Conservation (phyloP, 495 filamentous ascomycete genomes). For the Cryomyces minteri region DNA sequence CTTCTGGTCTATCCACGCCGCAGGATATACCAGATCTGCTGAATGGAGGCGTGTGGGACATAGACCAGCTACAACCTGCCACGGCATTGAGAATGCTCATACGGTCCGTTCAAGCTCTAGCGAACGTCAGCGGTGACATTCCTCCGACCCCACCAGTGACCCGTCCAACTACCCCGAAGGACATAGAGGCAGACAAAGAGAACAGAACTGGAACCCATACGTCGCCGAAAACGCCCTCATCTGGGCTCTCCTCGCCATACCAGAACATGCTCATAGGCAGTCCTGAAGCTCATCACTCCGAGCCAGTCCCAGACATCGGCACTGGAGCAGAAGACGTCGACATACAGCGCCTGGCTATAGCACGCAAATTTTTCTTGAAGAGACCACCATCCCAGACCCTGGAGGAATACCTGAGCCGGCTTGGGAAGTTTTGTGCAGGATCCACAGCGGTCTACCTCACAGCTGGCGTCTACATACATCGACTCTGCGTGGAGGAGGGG, state of each 20-base stretch:
- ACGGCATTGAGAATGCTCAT: conserved; percentile 67
- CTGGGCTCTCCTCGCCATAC: conserved; percentile 17
- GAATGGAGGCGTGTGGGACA: conserved; percentile 26
- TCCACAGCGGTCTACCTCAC: conserved; percentile 95
- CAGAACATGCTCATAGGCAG: conserved; percentile 27
- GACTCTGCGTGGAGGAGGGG: conserved; percentile 54
- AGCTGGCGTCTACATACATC: conserved; percentile 73
- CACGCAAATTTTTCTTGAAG: conserved; percentile 83
- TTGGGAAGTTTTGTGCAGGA: conserved; percentile 85
- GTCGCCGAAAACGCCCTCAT: conserved; percentile 9
- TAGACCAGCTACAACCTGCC: conserved; percentile 53
- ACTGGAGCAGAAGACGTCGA: conserved; percentile 42
- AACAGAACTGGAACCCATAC: conserved; percentile 29
- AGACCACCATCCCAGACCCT: conserved; percentile 61
- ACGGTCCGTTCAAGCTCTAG: conserved; percentile 52
- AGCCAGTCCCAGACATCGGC: conserved; percentile 27
- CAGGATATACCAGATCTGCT: conserved; percentile 8
- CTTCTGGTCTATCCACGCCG: conserved; percentile 6
- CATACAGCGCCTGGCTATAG: conserved; percentile 61
- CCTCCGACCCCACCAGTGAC: conserved; percentile 53
- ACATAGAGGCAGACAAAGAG: conserved; percentile 32
- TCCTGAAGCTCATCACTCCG: conserved; percentile 17
- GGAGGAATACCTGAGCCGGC: conserved; percentile 67
- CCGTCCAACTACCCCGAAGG: conserved; percentile 38
- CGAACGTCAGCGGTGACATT: conserved; percentile 49